Evolutionary conservation across 352 stramenopile species (phyloP).

Genomic region (Phytophthora tubulina): DNA sequence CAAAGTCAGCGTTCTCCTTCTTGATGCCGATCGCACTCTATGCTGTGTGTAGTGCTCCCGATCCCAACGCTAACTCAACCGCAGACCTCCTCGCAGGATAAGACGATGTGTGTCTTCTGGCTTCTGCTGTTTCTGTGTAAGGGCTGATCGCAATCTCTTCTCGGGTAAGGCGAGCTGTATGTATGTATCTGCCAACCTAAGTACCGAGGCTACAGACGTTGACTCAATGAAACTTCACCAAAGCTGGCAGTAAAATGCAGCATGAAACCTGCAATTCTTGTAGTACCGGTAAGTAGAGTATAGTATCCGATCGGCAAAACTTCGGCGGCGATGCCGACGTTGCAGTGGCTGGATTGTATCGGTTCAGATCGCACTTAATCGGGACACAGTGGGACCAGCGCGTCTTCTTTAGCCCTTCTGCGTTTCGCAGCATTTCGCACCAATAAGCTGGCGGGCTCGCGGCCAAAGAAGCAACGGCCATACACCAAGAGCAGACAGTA

Average conservation of each 20-base stretch:
- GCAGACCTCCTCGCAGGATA: constrained; percentile 8
- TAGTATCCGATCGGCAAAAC: neutral
- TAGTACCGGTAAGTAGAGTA: neutral
- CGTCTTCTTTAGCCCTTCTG: constrained; percentile 38
- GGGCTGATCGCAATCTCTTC: constrained; percentile 22
- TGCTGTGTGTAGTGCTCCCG: neutral
- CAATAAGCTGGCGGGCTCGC: constrained; percentile 26
- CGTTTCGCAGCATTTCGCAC: constrained; percentile 31
- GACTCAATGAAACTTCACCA: no score
- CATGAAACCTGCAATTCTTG: no score
- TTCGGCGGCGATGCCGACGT: neutral
- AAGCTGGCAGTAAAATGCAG: no score
- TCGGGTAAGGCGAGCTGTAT: neutral
- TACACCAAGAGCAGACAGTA: constrained; percentile 19
- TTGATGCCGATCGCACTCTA: constrained; percentile 4
- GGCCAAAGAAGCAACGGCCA: constrained; percentile 40
- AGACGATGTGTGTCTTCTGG: constrained; percentile 10
- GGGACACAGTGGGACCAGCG: constrained; percentile 26
- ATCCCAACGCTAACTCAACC: constrained; percentile 7
- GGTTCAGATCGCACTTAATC: constrained; percentile 39
- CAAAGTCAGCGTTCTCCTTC: neutral
- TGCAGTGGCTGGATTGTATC: constrained; percentile 30
- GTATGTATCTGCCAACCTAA: no score
- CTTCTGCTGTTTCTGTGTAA: constrained; percentile 23
- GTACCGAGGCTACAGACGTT: no score